phyloP scores from a whole-genome alignment of 2,329 filamentous ascomycete genomes.

The Diplocarpon mali region DNA sequence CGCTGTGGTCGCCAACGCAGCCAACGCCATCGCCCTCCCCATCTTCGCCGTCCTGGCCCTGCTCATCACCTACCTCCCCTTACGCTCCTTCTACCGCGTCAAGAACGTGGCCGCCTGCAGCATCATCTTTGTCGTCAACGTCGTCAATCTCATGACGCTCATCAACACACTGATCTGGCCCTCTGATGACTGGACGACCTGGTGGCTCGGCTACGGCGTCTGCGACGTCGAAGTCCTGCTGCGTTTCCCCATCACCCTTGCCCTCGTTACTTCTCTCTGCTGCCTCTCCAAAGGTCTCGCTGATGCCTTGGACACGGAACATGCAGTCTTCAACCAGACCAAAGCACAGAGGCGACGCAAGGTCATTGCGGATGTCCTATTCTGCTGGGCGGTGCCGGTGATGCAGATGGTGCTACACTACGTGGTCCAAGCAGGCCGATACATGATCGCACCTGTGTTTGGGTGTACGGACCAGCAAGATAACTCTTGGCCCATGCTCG shows the following conservation, averaged over 20 bases:
- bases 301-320: slow-evolving; percentile 47
- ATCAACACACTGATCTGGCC: slow-evolving; percentile 57
- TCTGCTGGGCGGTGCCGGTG: slow-evolving; percentile 44
- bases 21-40: slow-evolving; percentile 33
- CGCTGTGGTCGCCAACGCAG: slow-evolving; percentile 5
- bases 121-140: slow-evolving; percentile 43
- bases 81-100: slow-evolving; percentile 49
- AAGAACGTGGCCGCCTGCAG: slow-evolving; percentile 48
- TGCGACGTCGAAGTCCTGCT: slow-evolving; percentile 56
- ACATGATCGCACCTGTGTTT: slow-evolving; percentile 43
- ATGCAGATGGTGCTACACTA: slow-evolving; percentile 46
- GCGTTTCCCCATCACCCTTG: slow-evolving; percentile 40
- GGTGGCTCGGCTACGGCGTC: slow-evolving; percentile 45
- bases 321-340: slow-evolving; percentile 39
- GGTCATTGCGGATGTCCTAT: slow-evolving; percentile 38
- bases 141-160: slow-evolving; percentile 46
- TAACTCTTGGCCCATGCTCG: slow-evolving; percentile 44
- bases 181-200: slow-evolving; percentile 40
- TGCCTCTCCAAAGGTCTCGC: slow-evolving; percentile 52
- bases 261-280: slow-evolving; percentile 39
- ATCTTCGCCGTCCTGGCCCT: slow-evolving; percentile 38
- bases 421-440: slow-evolving; percentile 47
- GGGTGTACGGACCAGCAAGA: slow-evolving; percentile 46
- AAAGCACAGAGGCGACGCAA: slow-evolving; percentile 36
- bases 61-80: slow-evolving; percentile 42